Evolutionary conservation across 768 basidiomycete species (phyloP).

Genomic region (Hypholoma sublateritium): DNA sequence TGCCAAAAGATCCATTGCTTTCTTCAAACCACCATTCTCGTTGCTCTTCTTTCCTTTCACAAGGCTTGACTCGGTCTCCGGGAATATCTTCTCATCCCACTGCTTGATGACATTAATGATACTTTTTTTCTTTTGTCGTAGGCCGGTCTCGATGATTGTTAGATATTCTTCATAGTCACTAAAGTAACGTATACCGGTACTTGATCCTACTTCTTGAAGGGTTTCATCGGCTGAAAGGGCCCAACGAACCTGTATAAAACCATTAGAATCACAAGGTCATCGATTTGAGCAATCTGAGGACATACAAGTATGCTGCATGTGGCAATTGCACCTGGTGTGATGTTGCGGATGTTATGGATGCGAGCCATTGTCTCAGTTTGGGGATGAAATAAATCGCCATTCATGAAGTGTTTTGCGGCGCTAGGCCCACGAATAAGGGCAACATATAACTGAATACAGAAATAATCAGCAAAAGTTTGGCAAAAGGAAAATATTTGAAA

Average conservation of each 20-base stretch:
- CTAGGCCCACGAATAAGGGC: constrained; percentile 19
- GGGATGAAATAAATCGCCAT: constrained; percentile 7
- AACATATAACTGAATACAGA: constrained; percentile 10
- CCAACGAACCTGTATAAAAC: constrained; percentile 13
- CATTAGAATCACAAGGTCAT: neutral
- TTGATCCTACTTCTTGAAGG: constrained; percentile 13
- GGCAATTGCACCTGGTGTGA: constrained; percentile 18
- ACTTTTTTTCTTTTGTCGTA: constrained; percentile 10
- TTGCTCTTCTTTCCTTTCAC: constrained; percentile 1
- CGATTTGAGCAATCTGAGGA: neutral
- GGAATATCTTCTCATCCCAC: constrained; percentile 17
- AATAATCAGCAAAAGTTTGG: neutral
- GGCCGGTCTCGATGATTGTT: constrained; percentile 10
- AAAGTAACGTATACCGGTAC: constrained; percentile 14
- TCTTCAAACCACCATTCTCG: constrained; percentile 2
- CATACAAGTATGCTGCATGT: constrained; percentile 11
- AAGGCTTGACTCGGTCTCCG: constrained; percentile 11
- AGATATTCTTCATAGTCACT: constrained; percentile 17
- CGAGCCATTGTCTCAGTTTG: constrained; percentile 15
- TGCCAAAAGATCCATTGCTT: constrained; percentile 10
- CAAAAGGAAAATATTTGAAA: neutral
- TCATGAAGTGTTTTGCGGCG: constrained; percentile 12
- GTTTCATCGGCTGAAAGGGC: constrained; percentile 13
- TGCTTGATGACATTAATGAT: constrained; percentile 14
- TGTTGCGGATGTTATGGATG: constrained; percentile 14